Percentiles rank a stretch among this genome's conserved stretches.
Evolutionary conservation across 192 early-diverging fungal species (phyloP).

Genomic region (Funneliformis mosseae): DNA sequence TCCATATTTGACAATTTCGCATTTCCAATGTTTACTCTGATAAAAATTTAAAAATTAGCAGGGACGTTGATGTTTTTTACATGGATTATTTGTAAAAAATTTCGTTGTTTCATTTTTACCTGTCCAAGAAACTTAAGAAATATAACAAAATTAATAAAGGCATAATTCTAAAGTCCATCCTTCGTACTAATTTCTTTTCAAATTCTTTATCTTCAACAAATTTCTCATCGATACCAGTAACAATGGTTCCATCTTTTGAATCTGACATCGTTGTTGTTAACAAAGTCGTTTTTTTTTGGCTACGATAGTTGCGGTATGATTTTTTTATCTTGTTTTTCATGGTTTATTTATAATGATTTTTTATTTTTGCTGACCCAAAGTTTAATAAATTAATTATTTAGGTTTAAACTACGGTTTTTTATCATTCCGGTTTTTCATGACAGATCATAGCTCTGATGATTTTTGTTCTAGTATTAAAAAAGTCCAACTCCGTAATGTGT

Average conservation of each 20-base stretch:
- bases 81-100: neutral
- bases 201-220: constrained; percentile 4
- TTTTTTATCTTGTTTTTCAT: neutral
- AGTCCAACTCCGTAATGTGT: too few species aligned
- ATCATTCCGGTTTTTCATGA: neutral
- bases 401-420: too few species aligned
- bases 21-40: constrained; percentile 49
- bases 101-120: constrained; percentile 33
- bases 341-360: neutral
- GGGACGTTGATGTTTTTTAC: neutral
- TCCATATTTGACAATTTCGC: constrained; percentile 58
- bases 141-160: constrained; percentile 67
- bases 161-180: constrained; percentile 65
- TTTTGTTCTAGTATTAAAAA: too few species aligned
- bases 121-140: constrained; percentile 70
- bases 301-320: neutral
- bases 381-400: too few species aligned
- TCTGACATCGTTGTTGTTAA: neutral
- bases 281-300: too few species aligned
- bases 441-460: too few species aligned
- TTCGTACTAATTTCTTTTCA: constrained; percentile 50
- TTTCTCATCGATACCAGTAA: neutral
- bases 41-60: neutral
- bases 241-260: neutral
- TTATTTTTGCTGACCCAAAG: neutral